phyloP scores from a whole-genome alignment of 192 early-diverging fungal genomes.

The Coemansia sp. region DNA sequence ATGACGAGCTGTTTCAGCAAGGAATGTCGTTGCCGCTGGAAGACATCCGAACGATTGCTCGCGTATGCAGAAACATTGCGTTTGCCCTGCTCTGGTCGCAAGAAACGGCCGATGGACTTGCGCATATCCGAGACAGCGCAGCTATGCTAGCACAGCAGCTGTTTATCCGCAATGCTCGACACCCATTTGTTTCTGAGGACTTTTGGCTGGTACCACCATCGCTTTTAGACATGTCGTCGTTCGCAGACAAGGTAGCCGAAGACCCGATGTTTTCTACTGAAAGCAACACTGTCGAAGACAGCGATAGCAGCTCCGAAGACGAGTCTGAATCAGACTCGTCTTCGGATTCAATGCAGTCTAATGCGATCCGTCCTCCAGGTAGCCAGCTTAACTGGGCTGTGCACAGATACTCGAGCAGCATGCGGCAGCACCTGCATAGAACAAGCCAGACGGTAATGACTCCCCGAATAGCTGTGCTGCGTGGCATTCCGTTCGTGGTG shows the following conservation, averaged over 20 bases:
- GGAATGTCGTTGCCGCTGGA: conserved; percentile 27
- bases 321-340: conserved; percentile 18
- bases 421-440: conserved; percentile 15
- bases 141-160: conserved; percentile 72
- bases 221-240: conserved; percentile 44
- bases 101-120: conserved; percentile 38
- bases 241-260: conserved; percentile 45
- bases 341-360: background rate
- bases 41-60: conserved; percentile 26
- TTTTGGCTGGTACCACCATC: conserved; percentile 47
- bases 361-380: conserved; percentile 15
- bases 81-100: conserved; percentile 72
- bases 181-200: conserved; percentile 37
- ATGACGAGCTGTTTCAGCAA: conserved; percentile 80
- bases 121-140: conserved; percentile 59
- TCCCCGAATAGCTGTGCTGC: conserved; percentile 60
- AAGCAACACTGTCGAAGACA: background rate
- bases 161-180: conserved; percentile 44
- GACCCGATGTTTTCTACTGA: conserved; percentile 43
- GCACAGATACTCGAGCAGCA: conserved; percentile 49
- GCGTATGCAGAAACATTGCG: conserved; percentile 60
- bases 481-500: conserved; percentile 87
- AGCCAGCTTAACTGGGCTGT: conserved; percentile 55
- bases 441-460: conserved; percentile 21
- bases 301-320: conserved; percentile 1